Evolutionary conservation across 1,139 yeast species (phyloP), one percentile per base, ranked within the genome.

Genomic region (Diutina pseudorugosa): DNA sequence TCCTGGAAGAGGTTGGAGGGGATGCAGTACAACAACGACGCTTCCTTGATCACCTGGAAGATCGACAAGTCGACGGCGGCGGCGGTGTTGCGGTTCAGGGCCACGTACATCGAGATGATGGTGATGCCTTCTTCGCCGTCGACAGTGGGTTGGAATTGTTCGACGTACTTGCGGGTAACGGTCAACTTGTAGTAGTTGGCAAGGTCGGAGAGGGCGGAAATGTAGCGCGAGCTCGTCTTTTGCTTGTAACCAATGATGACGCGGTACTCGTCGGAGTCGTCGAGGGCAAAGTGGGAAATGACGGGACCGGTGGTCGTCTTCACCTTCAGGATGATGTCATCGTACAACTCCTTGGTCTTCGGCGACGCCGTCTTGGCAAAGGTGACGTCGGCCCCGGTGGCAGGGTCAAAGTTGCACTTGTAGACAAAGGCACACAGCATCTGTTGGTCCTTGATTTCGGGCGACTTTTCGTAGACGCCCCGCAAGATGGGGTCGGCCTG

Each of bases 31-130:
- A 93, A 75, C 62, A 93, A 77, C 6, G 97, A 89, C 45, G 96
- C 96, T 69, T 93, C 98, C 71, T 89, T 90, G 63, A 88, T 85
- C 58, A 93, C 87, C 72, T 93, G 98, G 68, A 84, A 85, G 58
- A 91, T 84, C 33, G 95, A 84, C 61, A 86, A 77, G 62, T 86
- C 91, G 62, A 75, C 79, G 60, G 76, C 75, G 57, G 65, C 61
- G 67, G 57, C 61, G 56, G 65, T 68, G 49, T 63, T 63, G 57
- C 65, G 68, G 54, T 75, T 71, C 52, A 89, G 85, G 51, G 80
- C 79, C 62, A 93, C 79, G 69, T 93, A 93, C 75, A 90, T 79
- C 49, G 97, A 90, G 61, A 90, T 82, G 54, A 91, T 79, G 41
- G 96, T 85, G 55, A 85, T 79, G 53, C 96, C 96, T 65, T 91